Evolutionary conservation across 139 green algal genomes (phyloP), one percentile per base, ranked within the genome.

Genomic region (Picochlorum costavermella): DNA sequence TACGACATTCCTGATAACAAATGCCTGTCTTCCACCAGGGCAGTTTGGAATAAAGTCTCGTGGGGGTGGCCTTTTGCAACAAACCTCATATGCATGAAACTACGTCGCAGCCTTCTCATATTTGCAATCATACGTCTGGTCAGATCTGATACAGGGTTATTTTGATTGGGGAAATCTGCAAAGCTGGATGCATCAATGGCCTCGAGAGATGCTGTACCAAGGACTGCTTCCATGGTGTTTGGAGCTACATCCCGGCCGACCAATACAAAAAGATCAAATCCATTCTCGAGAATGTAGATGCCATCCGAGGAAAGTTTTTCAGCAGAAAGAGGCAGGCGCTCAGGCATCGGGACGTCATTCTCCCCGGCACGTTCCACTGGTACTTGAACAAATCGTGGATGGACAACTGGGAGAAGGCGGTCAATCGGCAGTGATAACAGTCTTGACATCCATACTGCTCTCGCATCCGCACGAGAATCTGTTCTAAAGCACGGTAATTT

Each of bases 241-340:
- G 70, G 30, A 6, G 68, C 50, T 30, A 69, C 78, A 1, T 57
- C 36, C 16, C 37, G 56, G 23, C 65, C 78, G 44, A 83, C 63
- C 30, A 72, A 71, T 16, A 86, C 48, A 44, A 72, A 63, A 6
- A 73, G 75, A 30, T 87, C 75, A 3, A 64, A 59, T 51, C 88
- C 88, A 53, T 94, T 94, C 74, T 95, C 87, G 55, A 92, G 67
- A 51, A 96, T 72, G 75, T 82, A 95, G 20, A 95, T 56, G 13
- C 88, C 84, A 2, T 83, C 75, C 1, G 65, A 28, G 23, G 88
- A 71, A 9, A 95, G 68, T 59, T 75, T 61, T 69, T 86, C 81
- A 20, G 71, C 75, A 29, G 69, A 73, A 28, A 84, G 58, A 66
- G 40, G 55, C 59, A 74, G 58, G 31, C 44, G 59, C 40, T 79